phyloP scores from a whole-genome alignment of 1,284 basidiomycete species.

The Trichosporon sp. region DNA sequence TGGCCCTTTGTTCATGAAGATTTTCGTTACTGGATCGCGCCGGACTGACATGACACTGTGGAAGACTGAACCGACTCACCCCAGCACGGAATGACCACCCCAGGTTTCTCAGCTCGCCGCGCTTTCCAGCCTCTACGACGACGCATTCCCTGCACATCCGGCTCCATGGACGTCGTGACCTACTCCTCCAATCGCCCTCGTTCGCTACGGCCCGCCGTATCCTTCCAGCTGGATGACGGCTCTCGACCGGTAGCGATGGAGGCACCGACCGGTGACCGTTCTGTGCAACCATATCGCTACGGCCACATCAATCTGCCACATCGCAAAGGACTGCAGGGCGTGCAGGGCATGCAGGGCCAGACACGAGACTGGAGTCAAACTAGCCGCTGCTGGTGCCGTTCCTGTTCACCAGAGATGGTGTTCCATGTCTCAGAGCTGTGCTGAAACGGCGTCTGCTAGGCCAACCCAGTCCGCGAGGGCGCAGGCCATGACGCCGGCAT shows the following conservation, averaged over 20 bases:
- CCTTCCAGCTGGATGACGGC: no score
- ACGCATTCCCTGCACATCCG: neutral
- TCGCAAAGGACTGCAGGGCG: neutral
- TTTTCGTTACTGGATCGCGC: neutral
- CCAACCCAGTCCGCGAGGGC: no score
- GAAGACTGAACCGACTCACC: neutral
- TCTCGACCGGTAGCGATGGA: neutral
- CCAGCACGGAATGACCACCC: neutral
- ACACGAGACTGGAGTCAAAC: neutral
- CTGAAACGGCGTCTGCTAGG: neutral
- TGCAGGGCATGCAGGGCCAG: neutral
- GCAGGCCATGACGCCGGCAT: neutral
- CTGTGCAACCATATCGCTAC: neutral
- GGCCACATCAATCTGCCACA: neutral
- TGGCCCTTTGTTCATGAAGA: neutral
- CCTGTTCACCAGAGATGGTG: neutral
- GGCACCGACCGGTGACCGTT: neutral
- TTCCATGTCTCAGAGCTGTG: neutral
- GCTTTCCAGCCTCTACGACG: no score
- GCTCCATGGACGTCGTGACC: neutral
- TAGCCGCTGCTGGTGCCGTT: neutral
- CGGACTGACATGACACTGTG: neutral
- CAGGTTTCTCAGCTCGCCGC: neutral
- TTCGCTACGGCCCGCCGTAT: no score
- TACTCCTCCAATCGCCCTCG: no score